phyloP scores from a whole-genome alignment of 1,284 basidiomycete genomes.

The Heterobasidion occidentale region DNA sequence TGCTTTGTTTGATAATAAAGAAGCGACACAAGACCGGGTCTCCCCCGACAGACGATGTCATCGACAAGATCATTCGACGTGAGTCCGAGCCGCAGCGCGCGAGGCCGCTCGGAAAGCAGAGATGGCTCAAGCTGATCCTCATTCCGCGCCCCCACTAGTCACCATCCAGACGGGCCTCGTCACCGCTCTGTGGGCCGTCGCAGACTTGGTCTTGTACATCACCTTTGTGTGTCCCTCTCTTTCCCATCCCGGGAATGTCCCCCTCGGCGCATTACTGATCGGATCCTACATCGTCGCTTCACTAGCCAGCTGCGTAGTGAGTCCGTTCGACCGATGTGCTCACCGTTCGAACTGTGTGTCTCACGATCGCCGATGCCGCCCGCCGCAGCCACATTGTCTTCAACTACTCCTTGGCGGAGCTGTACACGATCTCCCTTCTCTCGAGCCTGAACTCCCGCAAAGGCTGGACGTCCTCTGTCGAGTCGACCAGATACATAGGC shows the following conservation, averaged over 20 bases:
- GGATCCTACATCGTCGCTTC: background rate
- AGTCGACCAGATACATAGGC: background rate
- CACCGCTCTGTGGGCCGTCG: background rate
- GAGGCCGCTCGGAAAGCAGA: background rate
- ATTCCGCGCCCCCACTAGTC: background rate
- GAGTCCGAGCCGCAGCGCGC: background rate
- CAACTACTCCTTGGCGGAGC: background rate
- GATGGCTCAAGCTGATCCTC: background rate
- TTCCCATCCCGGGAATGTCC: too few species aligned
- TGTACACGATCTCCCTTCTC: background rate
- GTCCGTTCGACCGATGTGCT: background rate
- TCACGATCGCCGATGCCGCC: background rate
- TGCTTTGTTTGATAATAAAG: background rate
- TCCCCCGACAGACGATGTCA: background rate
- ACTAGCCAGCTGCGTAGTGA: background rate
- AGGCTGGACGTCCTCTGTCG: background rate
- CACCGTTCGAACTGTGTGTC: too few species aligned
- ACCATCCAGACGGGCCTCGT: background rate
- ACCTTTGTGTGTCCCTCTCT: background rate
- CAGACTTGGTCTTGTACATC: background rate
- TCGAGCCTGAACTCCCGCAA: background rate
- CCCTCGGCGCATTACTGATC: background rate
- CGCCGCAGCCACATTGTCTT: background rate
- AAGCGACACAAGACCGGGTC: background rate
- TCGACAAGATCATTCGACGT: background rate